phyloP scores from a whole-genome alignment of 129 eudicot genomes.

The Glebionis coronaria region DNA sequence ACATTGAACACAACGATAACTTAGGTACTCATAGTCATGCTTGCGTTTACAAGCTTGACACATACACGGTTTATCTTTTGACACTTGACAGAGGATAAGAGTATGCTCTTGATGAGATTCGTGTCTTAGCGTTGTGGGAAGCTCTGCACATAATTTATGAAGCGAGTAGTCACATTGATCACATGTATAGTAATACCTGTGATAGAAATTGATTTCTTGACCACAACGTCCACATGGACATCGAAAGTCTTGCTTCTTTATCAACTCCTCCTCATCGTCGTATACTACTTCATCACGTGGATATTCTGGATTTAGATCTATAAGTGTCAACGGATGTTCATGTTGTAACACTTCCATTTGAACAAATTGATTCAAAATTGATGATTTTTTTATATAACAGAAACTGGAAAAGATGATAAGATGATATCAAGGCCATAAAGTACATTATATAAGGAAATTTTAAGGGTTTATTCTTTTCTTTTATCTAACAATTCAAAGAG shows the following conservation, averaged over 20 bases:
- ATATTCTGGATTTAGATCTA: constrained; percentile 14
- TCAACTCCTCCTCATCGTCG: constrained; percentile 9
- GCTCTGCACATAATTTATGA: constrained; percentile 8
- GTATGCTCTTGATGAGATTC: background rate
- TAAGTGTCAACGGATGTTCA: background rate
- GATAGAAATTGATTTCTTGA: background rate
- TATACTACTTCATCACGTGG: constrained; percentile 8
- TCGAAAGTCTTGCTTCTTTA: constrained; percentile 2
- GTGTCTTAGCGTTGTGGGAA: background rate
- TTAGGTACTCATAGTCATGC: too few relatives aligned
- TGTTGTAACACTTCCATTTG: constrained; percentile 5
- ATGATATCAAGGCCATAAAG: too few relatives aligned
- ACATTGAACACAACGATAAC: too few relatives aligned
- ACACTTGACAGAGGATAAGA: background rate
- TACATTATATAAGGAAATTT: too few relatives aligned
- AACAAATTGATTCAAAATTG: too few relatives aligned
- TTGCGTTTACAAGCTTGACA: too few relatives aligned
- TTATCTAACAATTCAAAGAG: too few relatives aligned
- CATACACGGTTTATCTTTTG: too few relatives aligned
- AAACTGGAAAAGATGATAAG: too few relatives aligned
- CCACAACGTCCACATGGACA: background rate
- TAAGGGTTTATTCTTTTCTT: too few relatives aligned
- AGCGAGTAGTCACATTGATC: too few relatives aligned
- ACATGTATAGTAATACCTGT: constrained; percentile 5
- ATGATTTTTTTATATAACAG: too few relatives aligned